phyloP scores from a whole-genome alignment of 2,329 filamentous ascomycete species.

The Aspergillus arachidicola region DNA sequence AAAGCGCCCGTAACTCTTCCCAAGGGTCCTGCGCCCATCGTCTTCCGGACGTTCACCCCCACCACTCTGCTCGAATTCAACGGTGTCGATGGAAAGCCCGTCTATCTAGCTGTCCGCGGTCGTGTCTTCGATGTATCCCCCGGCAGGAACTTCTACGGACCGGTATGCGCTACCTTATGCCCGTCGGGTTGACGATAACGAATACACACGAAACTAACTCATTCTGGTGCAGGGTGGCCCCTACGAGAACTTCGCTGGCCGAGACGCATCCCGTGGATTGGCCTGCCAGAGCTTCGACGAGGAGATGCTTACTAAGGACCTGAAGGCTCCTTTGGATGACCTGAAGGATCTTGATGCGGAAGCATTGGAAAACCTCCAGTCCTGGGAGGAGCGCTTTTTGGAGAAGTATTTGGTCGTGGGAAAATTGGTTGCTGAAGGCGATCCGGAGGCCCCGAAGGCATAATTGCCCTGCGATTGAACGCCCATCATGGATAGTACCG shows the following conservation, averaged over 20 bases:
- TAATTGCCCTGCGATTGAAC: not conserved
- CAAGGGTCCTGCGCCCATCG: slow-evolving; percentile 64
- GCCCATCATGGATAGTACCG: not conserved
- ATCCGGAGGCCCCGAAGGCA: slow-evolving; percentile 42
- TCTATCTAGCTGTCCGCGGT: slow-evolving; percentile 90
- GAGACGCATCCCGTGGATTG: slow-evolving; percentile 85
- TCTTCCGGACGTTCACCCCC: slow-evolving; percentile 84
- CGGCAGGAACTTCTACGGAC: slow-evolving; percentile 93
- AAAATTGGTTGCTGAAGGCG: slow-evolving; percentile 70
- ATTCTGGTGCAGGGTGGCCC: slow-evolving; percentile 66
- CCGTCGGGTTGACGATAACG: not conserved
- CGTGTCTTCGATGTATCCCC: slow-evolving; percentile 86
- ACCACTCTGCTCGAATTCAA: slow-evolving; percentile 85
- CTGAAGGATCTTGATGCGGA: slow-evolving; percentile 72
- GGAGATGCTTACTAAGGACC: slow-evolving; percentile 90
- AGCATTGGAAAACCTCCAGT: slow-evolving; percentile 78
- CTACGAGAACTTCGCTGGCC: slow-evolving; percentile 93
- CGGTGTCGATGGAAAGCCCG: slow-evolving; percentile 71
- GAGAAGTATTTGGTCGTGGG: slow-evolving; percentile 97
- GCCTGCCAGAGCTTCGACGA: slow-evolving; percentile 92
- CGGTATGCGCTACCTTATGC: slow-evolving; percentile 43
- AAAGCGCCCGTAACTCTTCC: slow-evolving; percentile 55
- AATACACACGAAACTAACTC: slow-evolving; percentile 10
- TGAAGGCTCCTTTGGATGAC: slow-evolving; percentile 79
- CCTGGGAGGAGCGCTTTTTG: slow-evolving; percentile 91